Base-by-base conservation (phyloP, 768 basidiomycete species). In the Terana coerulea region DNA sequence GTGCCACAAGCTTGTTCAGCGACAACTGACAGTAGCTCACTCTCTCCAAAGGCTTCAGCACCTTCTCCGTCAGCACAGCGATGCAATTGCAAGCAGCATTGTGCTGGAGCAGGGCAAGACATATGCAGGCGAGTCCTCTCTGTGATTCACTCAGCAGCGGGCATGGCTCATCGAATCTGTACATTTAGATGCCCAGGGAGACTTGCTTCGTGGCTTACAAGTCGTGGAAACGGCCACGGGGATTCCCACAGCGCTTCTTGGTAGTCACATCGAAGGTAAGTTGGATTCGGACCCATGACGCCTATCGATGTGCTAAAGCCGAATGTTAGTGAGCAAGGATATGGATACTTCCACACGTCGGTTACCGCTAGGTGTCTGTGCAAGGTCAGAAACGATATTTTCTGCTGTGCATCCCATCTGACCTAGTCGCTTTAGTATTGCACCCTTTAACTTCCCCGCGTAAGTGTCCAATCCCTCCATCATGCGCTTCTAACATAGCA, bases 81-180 rank as follows among this genome's bases (percentile, higher is more conserved):
- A 92, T 60, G 86, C 85, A 44, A 78, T 99, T 49, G 95, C 94
- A 0, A 77, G 75, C 36, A 92, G 86, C 59, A 98, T 98, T 49
- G 92, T 95, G 22, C 71, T 98, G 19, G 95, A 98, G 66, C 95
- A 98, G 69, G 95, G 95, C 14, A 98, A 98, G 73, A 99, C 95
- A 0, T 69, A 90, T 36, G 81, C 88, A 56, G 88, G 88, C 88
- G 58, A 14, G 69, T 55, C 25, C n/a, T n/a, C n/a, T 39, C 25
- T 44, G 19, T 15, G n/a, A n/a, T n/a, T n/a, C n/a, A n/a, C 30
- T 29, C 9, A 10, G 22, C 35, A 11, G 26, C 25, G 30, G 48
- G 36, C 36, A 21, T 28, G 39, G 35, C 19, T 37, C 3, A 53
- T 46, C 11, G 8, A 24, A 47, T 22, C 36, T 17, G 19, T 28